Base-by-base conservation (phyloP, 1,284 basidiomycete species). In the Golubevia pallescens region DNA sequence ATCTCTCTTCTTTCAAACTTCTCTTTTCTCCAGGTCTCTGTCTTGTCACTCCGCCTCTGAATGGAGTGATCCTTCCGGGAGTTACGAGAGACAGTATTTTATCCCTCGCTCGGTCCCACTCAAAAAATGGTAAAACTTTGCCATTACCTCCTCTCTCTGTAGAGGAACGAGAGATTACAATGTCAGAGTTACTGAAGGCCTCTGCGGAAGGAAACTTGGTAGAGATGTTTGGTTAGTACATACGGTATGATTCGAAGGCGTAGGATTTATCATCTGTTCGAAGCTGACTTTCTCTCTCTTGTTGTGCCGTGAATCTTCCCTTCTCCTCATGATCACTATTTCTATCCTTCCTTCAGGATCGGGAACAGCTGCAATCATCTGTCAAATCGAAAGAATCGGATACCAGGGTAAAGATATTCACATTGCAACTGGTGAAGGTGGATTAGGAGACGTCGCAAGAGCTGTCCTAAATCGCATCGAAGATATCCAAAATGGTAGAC, bases 11-110 rank as follows among this genome's bases (percentile, higher is more conserved):
- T 38, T 38, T 10, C 34, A 4, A 5, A 4, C 10, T 5, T 38
- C 10, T 38, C 5, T 5, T 10, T 38, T 38, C 34, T 10, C 3
- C 34, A 38, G 34, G 34, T 38, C 34, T 38, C 34, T 10, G 10
- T 38, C 90, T 97, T 67, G 90, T 94, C 59, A 96, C 95, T 0
- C 95, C 96, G 7, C 94, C 95, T 3, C 89, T 98, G 53, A 93
- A 94, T 80, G 95, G 95, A 64, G 92, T 97, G 89, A 95, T 99
- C 80, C 91, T 99, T 13, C 95, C 96, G 8, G 96, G 96, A 70
- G 92, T 99, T 19, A 98, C 95, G 6, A 92, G 96, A 70, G 94
- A 97, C 86, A 94, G 93, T 19, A 92, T 97, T 57, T 90, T 99
- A 51, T 83, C 89, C 6, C 90, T 99, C 61, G 93, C 93, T 0